These are phyloP conservation scores for Polytrichum commune DNA, from an alignment of 225 moss, liverwort and hornwort genomes.

Conservation along the genomic window DNA sequence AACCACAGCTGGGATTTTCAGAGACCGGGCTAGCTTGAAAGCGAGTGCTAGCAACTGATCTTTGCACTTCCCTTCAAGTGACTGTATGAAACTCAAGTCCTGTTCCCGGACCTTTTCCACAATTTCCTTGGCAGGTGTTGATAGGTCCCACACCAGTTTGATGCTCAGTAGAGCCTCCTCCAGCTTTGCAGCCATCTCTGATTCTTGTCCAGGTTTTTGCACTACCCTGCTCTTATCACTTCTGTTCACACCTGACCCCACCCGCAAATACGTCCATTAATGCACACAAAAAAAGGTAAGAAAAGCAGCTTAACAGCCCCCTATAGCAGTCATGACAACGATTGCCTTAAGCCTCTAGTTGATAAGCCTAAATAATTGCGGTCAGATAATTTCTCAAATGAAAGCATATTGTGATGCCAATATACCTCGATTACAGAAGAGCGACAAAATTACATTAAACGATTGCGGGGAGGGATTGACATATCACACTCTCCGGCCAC, in stretches of 20 bases:
- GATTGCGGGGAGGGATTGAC: no score
- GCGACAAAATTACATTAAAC: no score
- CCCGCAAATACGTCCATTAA: background rate
- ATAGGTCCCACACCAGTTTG: constrained; percentile 67
- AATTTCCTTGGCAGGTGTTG: constrained; percentile 79
- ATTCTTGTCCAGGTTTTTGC: constrained; percentile 11
- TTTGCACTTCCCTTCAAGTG: constrained; percentile 81
- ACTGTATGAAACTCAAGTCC: constrained; percentile 70
- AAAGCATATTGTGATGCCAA: no score
- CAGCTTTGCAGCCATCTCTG: constrained; percentile 55
- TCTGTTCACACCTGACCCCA: constrained; percentile 26
- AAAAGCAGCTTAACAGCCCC: no score
- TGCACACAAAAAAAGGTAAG: background rate
- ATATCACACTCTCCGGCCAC: no score
- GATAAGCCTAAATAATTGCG: no score
- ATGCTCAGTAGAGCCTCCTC: constrained; percentile 83
- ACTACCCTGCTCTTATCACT: constrained; percentile 20
- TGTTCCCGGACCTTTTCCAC: constrained; percentile 79
- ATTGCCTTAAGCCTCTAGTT: no score
- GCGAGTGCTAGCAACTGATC: constrained; percentile 75
- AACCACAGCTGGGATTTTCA: constrained; percentile 80
- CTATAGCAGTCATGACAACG: no score
- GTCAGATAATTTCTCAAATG: no score
- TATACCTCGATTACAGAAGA: no score
- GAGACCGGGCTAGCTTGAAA: constrained; percentile 70